phyloP scores from a whole-genome alignment of 1,139 yeast species.

The Saccharomycopsis hybrid region DNA sequence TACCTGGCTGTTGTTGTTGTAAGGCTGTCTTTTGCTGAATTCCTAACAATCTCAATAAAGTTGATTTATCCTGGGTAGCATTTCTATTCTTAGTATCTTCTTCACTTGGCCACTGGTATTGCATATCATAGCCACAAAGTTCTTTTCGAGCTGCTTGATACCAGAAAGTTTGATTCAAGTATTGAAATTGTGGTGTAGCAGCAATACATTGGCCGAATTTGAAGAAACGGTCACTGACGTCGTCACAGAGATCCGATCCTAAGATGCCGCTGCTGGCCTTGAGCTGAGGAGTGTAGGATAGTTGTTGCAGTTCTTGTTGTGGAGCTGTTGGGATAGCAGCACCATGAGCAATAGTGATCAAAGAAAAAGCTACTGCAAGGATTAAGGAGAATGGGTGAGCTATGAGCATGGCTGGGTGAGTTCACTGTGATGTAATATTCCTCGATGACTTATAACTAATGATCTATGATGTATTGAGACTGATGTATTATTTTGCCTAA shows the following conservation, averaged over 20 bases:
- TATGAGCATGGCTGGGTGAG: too few species aligned
- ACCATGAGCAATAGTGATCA: not conserved
- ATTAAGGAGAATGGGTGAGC: too few species aligned
- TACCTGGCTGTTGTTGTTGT: too few species aligned
- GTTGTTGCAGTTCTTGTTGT: not conserved
- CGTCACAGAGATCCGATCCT: constrained; percentile 12
- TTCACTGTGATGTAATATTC: too few species aligned
- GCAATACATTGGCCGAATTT: constrained; percentile 19
- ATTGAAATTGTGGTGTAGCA: constrained; percentile 10
- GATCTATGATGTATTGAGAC: too few species aligned
- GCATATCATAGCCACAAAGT: constrained; percentile 19
- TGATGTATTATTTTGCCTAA: too few species aligned
- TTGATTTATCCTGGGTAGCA: not conserved
- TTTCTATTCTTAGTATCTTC: not conserved
- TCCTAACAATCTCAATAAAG: not conserved
- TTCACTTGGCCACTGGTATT: not conserved
- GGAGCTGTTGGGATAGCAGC: constrained; percentile 4
- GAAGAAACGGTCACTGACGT: constrained; percentile 13
- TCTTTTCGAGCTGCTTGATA: constrained; percentile 20
- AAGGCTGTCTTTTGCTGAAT: not conserved
- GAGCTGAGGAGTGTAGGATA: not conserved
- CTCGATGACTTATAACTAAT: too few species aligned
- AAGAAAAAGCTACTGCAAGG: not conserved
- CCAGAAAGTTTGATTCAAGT: constrained; percentile 19
- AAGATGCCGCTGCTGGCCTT: constrained; percentile 1